Evolutionary conservation across 1,284 basidiomycete genomes (phyloP).

Genomic region (Trichosporon inkin): DNA sequence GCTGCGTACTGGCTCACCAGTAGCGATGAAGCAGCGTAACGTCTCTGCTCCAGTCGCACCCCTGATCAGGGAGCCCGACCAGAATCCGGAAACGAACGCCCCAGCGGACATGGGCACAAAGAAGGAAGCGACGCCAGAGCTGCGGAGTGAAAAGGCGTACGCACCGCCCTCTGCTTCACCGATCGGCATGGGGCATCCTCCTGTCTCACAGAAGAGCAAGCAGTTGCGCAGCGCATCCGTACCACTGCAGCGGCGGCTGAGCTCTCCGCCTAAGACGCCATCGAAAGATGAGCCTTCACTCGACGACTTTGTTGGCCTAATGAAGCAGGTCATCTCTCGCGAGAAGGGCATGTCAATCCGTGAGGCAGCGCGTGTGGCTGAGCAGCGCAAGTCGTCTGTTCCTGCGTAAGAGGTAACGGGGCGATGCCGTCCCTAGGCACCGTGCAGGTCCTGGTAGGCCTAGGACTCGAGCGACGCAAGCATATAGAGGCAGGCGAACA

Average conservation of each 20-base stretch:
- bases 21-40: not conserved
- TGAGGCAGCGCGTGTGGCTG: conserved; percentile 9
- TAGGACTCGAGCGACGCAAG: no score
- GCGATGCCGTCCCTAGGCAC: no score
- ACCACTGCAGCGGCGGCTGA: not conserved
- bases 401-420: not conserved
- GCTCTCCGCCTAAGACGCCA: not conserved
- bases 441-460: no score
- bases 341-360: conserved; percentile 18
- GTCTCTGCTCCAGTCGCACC: not conserved
- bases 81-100: no score
- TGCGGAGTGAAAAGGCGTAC: not conserved
- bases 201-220: not conserved
- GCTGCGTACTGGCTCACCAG: not conserved
- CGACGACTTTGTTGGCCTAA: conserved; percentile 15
- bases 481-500: no score
- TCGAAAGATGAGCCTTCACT: conserved; percentile 2
- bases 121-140: not conserved
- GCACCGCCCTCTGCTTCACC: not conserved
- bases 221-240: not conserved
- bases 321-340: conserved; percentile 16
- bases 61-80: not conserved
- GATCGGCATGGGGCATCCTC: not conserved
- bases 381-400: conserved; percentile 8
- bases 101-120: no score